phyloP scores from a whole-genome alignment of 331 rosid species.

The Dryas integrifolia region DNA sequence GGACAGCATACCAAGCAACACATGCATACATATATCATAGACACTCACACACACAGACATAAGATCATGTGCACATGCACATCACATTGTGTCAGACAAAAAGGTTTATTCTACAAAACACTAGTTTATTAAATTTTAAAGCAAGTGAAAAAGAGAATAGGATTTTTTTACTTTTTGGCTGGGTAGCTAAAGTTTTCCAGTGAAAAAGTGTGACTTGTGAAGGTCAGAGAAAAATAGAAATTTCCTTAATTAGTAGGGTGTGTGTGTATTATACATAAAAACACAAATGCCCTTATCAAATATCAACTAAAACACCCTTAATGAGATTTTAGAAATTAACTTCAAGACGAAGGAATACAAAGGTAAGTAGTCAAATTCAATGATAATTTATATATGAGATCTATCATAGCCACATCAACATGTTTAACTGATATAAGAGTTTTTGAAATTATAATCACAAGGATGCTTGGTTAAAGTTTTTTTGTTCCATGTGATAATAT shows the following conservation, averaged over 20 bases:
- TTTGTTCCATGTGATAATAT: no score
- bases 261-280: no score
- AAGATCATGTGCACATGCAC: neutral
- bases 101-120: no score
- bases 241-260: no score
- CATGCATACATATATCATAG: neutral
- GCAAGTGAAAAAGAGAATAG: neutral
- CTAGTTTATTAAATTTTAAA: no score
- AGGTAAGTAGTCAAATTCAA: neutral
- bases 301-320: neutral
- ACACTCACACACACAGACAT: neutral
- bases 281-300: no score
- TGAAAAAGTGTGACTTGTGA: no score
- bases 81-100: neutral
- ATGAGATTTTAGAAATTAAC: neutral
- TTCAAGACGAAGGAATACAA: neutral
- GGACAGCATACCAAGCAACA: neutral
- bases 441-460: no score
- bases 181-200: neutral
- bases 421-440: no score
- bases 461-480: no score
- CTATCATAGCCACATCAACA: no score
- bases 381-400: neutral
- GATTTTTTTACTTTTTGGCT: neutral
- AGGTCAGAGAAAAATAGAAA: no score